These are phyloP conservation scores for Isoetes taiwanensis DNA, from an alignment of 75 land plant genomes.

Conservation along the genomic window DNA sequence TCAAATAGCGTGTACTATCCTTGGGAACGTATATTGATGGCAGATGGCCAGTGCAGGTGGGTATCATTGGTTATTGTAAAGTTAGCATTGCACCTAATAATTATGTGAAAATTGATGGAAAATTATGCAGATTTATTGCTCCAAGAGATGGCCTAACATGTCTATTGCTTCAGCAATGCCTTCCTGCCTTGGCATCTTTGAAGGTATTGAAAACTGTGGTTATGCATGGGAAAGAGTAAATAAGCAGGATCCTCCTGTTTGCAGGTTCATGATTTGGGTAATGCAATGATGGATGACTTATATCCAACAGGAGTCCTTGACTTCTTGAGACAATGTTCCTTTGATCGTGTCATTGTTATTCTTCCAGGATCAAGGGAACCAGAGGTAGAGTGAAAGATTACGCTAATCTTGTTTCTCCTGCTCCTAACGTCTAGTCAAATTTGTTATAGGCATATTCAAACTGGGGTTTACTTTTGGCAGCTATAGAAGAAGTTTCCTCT, in stretches of 20 bases:
- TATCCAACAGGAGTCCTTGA: constrained; percentile 19
- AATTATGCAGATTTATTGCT: constrained; percentile 15
- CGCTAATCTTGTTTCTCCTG: background rate
- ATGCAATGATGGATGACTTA: constrained; percentile 30
- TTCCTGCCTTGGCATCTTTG: constrained; percentile 7
- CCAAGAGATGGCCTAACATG: constrained; percentile 21
- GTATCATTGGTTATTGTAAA: background rate
- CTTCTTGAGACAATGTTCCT: constrained; percentile 8
- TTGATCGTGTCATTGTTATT: constrained; percentile 15
- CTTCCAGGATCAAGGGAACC: constrained; percentile 26
- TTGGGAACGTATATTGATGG: constrained; percentile 26
- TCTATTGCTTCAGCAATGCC: constrained; percentile 6
- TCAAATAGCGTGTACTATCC: constrained; percentile 18
- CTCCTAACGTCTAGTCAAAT: background rate
- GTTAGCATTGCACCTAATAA: background rate
- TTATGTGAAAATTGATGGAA: background rate
- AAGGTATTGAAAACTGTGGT: constrained; percentile 10
- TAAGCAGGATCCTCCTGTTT: too few relatives aligned
- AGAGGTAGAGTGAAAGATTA: constrained; percentile 7
- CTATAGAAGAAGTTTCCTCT: constrained; percentile 13
- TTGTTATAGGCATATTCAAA: constrained; percentile 16
- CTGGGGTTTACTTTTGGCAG: constrained; percentile 15
- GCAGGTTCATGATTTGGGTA: constrained; percentile 23
- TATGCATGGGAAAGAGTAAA: too few relatives aligned
- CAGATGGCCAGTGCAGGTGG: constrained; percentile 23